These are phyloP conservation scores for Athelia psychrophila DNA, from an alignment of 1,284 basidiomycete species.

Conservation along the genomic window DNA sequence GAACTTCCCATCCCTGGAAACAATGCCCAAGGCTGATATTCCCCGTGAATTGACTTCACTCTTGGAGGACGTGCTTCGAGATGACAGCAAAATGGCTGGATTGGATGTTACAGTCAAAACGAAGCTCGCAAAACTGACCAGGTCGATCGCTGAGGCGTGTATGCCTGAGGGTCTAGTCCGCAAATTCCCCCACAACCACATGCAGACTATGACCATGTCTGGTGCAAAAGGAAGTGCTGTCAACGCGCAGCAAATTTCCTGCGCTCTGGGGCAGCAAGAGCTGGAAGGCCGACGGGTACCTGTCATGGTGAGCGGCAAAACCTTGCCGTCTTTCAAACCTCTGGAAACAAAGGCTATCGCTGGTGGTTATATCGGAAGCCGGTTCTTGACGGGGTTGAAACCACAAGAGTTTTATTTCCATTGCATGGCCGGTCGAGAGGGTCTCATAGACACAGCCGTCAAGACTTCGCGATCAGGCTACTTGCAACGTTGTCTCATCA, in stretches of 20 bases:
- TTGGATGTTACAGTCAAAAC: conserved; percentile 92
- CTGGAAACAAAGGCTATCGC: conserved; percentile 98
- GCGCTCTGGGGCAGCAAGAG: conserved; percentile 95
- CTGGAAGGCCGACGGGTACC: conserved; percentile 98
- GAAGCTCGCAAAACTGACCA: conserved; percentile 81
- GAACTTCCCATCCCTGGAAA: conserved; percentile 75
- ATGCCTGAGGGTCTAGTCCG: conserved; percentile 89
- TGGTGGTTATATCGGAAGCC: conserved; percentile 99
- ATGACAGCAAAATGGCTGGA: conserved; percentile 97
- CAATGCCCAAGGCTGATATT: conserved; percentile 48
- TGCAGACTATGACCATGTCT: conserved; percentile 99
- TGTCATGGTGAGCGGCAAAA: conserved; percentile 99
- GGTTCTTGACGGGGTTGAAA: conserved; percentile 97
- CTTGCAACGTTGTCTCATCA: conserved; percentile 97
- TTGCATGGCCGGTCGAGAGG: conserved; percentile 99
- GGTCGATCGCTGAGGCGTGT: conserved; percentile 87
- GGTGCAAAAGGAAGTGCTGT: conserved; percentile 98
- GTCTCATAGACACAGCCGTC: conserved; percentile 98
- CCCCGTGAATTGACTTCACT: conserved; percentile 50
- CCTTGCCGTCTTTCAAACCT: conserved; percentile 93
- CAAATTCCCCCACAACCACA: conserved; percentile 97
- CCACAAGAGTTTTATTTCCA: conserved; percentile 99
- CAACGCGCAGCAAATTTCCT: conserved; percentile 98
- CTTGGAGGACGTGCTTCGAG: conserved; percentile 95
- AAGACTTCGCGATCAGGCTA: conserved; percentile 99